phyloP scores from a whole-genome alignment of 2,329 filamentous ascomycete genomes.

The Chaetoscypha palmicola region DNA sequence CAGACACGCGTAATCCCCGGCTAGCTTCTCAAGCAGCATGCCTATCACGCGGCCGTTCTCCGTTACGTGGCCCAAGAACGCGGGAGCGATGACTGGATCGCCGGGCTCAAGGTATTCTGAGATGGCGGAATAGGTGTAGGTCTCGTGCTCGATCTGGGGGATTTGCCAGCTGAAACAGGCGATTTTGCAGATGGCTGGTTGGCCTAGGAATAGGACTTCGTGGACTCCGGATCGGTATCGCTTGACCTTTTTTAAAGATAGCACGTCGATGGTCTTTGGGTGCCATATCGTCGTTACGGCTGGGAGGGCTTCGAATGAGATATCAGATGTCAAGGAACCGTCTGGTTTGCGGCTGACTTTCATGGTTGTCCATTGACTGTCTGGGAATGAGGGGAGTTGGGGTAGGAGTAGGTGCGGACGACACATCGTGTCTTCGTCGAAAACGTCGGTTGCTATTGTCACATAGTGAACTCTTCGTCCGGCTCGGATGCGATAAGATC shows the following conservation, averaged over 20 bases:
- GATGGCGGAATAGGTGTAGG: neutral
- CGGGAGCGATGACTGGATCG: conserved; percentile 18
- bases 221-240: conserved; percentile 10
- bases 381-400: conserved; percentile 7
- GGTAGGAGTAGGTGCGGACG: neutral
- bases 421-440: conserved; percentile 2
- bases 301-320: conserved; percentile 8
- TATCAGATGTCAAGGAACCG: conserved; percentile 5
- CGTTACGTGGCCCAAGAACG: conserved; percentile 28
- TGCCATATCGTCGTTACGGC: conserved; percentile 9
- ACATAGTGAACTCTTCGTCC: conserved; percentile 3
- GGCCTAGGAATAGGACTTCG: conserved; percentile 2
- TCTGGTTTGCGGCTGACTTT: conserved; percentile 4
- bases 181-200: neutral
- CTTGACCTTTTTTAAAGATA: conserved; percentile 10
- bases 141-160: neutral
- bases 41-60: conserved; percentile 29
- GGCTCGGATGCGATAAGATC: neutral
- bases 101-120: neutral
- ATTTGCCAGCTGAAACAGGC: conserved; percentile 1
- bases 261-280: conserved; percentile 11
- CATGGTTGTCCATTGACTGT: conserved; percentile 3
- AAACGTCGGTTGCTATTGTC: neutral
- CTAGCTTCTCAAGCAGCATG: conserved; percentile 29
- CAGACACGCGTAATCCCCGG: conserved; percentile 21